phyloP scores from a whole-genome alignment of 2,329 filamentous ascomycete species.

The Conoideocrella luteorostrata region DNA sequence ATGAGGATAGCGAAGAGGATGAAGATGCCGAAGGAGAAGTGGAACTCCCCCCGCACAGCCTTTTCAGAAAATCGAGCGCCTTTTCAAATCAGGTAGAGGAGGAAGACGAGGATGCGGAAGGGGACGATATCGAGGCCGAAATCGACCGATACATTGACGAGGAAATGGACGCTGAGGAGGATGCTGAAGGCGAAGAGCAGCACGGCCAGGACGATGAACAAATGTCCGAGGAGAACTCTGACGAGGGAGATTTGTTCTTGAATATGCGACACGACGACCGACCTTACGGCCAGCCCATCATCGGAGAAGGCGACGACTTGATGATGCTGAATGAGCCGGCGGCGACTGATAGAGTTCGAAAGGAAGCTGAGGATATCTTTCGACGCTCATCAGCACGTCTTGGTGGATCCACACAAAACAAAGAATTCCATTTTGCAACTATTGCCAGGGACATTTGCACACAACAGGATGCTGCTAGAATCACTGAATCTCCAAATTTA shows the following conservation, averaged over 20 bases:
- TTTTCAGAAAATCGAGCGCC: constrained; percentile 24
- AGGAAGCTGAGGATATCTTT: constrained; percentile 50
- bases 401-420: constrained; percentile 35
- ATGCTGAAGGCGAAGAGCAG: constrained; percentile 28
- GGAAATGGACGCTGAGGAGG: constrained; percentile 31
- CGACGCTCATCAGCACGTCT: constrained; percentile 45
- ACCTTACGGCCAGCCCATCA: constrained; percentile 30
- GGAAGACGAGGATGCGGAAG: constrained; percentile 19
- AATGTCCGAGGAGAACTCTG: constrained; percentile 32
- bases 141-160: constrained; percentile 30
- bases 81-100: constrained; percentile 11
- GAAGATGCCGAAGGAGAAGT: constrained; percentile 28
- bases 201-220: constrained; percentile 33
- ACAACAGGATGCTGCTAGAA: constrained; percentile 46
- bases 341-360: constrained; percentile 44
- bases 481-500: constrained; percentile 65
- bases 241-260: constrained; percentile 43
- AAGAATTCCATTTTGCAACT: constrained; percentile 58
- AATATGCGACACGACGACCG: constrained; percentile 39
- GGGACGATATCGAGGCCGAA: constrained; percentile 27
- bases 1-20: constrained; percentile 26
- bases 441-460: constrained; percentile 66
- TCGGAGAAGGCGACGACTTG: constrained; percentile 43
- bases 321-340: constrained; percentile 51
- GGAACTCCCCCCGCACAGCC: constrained; percentile 25